These are phyloP conservation scores for Candida hungchunana DNA, from an alignment of 805 yeast species.

Conservation along the genomic window DNA sequence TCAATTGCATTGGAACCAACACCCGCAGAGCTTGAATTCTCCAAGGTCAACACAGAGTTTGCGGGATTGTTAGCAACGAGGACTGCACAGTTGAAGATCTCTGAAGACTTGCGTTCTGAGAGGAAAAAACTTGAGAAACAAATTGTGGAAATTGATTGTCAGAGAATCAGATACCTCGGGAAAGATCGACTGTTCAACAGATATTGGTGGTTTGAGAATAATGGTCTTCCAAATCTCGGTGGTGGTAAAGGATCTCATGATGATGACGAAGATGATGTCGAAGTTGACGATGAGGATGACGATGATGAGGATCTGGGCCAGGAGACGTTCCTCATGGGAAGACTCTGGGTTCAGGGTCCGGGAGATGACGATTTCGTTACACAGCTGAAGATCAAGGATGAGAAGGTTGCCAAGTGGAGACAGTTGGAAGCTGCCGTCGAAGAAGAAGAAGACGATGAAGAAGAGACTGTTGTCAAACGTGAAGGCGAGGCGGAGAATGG, in stretches of 20 bases:
- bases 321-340: conserved; percentile 72
- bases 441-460: conserved; percentile 23
- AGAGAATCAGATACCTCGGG: conserved; percentile 73
- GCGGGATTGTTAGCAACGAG: conserved; percentile 42
- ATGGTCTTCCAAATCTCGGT: conserved; percentile 64
- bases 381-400: conserved; percentile 29
- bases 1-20: conserved; percentile 34
- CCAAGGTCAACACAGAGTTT: conserved; percentile 40
- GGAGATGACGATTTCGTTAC: conserved; percentile 38
- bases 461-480: conserved; percentile 10
- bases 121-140: conserved; percentile 55
- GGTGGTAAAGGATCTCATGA: conserved; percentile 30
- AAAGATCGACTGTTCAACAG: conserved; percentile 78
- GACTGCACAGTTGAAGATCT: conserved; percentile 31
- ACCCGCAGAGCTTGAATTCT: conserved; percentile 33
- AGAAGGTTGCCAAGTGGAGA: conserved; percentile 28
- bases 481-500: conserved; percentile 14
- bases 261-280: conserved; percentile 31
- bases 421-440: conserved; percentile 5
- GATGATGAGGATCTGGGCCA: conserved; percentile 45
- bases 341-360: conserved; percentile 93
- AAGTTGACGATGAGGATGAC: conserved; percentile 39
- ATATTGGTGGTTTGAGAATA: conserved; percentile 93
- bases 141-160: conserved; percentile 68
- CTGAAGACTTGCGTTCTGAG: conserved; percentile 44